A percentile compares a stretch with the other conserved stretches of the same genome.
Conservation (phyloP, 2,329 filamentous ascomycete genomes). For the Xylariaceae sp. region DNA sequence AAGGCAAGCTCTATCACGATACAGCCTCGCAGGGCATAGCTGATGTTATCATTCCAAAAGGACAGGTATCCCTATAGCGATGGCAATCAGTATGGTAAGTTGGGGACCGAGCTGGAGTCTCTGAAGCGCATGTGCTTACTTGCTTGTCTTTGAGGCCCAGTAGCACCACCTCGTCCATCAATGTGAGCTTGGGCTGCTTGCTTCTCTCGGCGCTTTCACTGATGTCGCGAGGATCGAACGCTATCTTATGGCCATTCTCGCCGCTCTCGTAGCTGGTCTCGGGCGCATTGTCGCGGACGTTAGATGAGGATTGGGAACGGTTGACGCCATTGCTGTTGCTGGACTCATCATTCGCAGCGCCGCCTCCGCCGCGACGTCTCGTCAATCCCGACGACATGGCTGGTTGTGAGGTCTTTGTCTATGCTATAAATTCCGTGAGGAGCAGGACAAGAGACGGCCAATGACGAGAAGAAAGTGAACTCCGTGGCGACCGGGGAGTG, state of each 20-base stretch:
- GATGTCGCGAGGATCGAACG: constrained; percentile 94
- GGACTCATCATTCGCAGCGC: constrained; percentile 51
- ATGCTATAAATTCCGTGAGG: not conserved
- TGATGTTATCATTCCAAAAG: constrained; percentile 99
- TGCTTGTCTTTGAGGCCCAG: constrained; percentile 98
- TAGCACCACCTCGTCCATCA: constrained; percentile 97
- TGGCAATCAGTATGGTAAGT: constrained; percentile 17
- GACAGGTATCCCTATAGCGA: constrained; percentile 79
- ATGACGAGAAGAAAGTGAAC: constrained; percentile 1
- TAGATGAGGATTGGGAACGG: constrained; percentile 52
- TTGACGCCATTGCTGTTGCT: constrained; percentile 47
- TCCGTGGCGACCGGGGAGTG: constrained; percentile 2
- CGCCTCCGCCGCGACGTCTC: constrained; percentile 46
- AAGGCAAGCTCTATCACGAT: constrained; percentile 98
- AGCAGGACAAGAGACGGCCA: not conserved
- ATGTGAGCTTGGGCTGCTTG: constrained; percentile 95
- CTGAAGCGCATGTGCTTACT: constrained; percentile 49
- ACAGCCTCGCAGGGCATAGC: constrained; percentile 92
- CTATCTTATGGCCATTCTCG: constrained; percentile 98
- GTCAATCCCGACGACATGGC: constrained; percentile 40
- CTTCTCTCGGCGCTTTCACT: constrained; percentile 92
- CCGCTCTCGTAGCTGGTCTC: constrained; percentile 85
- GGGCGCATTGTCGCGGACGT: constrained; percentile 50
- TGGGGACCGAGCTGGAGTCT: not conserved
- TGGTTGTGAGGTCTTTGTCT: not conserved